These are phyloP conservation scores for Tripidium arundinaceum DNA, from an alignment of 202 grass and related monocot species.

Conservation along the genomic window DNA sequence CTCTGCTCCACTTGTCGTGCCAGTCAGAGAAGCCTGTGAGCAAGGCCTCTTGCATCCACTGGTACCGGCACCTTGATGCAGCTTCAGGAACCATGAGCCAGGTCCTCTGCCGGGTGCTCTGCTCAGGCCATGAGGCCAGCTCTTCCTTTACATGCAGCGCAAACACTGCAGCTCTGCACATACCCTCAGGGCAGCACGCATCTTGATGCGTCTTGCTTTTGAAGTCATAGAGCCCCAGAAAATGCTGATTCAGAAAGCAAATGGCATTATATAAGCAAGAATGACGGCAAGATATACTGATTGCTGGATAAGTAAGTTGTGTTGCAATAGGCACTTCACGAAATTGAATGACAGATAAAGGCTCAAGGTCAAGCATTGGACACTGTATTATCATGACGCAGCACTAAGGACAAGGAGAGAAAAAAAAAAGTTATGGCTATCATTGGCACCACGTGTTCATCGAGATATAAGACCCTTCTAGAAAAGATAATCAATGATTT, in stretches of 20 bases:
- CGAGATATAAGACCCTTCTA: slow-evolving; percentile 13
- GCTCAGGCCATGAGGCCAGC: slow-evolving; percentile 80
- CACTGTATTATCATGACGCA: slow-evolving; percentile 1
- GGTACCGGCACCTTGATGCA: slow-evolving; percentile 54
- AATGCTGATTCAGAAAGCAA: slow-evolving; percentile 45
- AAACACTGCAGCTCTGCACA: slow-evolving; percentile 86
- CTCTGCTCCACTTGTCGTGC: slow-evolving; percentile 50
- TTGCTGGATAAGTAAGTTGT: not conserved
- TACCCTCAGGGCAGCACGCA: slow-evolving; percentile 78
- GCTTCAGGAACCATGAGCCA: slow-evolving; percentile 80
- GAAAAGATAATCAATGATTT: no score
- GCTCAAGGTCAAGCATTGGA: not conserved
- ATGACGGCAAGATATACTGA: not conserved
- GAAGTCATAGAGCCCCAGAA: slow-evolving; percentile 82
- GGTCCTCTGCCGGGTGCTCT: slow-evolving; percentile 66
- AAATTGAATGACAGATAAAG: not conserved
- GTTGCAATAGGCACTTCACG: not conserved
- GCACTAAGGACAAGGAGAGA: not conserved
- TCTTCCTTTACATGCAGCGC: slow-evolving; percentile 88
- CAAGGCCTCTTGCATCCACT: slow-evolving; percentile 81
- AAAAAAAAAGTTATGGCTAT: not conserved
- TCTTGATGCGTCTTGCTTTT: slow-evolving; percentile 96
- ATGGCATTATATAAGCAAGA: slow-evolving; percentile 6
- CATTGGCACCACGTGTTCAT: not conserved
- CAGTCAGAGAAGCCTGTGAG: slow-evolving; percentile 64